phyloP scores from a whole-genome alignment of 1,139 yeast genomes.

The Wickerhamomyces sp. region DNA sequence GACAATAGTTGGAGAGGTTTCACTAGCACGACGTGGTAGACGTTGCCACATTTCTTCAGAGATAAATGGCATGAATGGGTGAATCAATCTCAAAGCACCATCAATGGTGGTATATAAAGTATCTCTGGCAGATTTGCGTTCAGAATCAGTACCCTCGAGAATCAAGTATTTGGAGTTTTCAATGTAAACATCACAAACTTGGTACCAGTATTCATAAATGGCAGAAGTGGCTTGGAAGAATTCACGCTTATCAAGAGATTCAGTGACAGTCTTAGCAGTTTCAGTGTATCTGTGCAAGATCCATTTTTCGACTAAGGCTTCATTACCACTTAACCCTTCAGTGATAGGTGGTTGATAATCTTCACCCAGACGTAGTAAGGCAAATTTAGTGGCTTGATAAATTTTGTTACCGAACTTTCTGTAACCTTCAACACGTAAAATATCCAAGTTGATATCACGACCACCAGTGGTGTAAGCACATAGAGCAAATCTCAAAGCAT shows the following conservation, averaged over 20 bases:
- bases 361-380: conserved; percentile 84
- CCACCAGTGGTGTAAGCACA: conserved; percentile 99
- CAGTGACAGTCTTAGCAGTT: conserved; percentile 62
- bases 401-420: conserved; percentile 99
- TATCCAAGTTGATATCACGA: conserved; percentile 94
- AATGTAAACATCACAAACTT: conserved; percentile 94
- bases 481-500: conserved; percentile 94
- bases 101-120: conserved; percentile 92
- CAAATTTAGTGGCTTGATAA: conserved; percentile 97
- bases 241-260: conserved; percentile 75
- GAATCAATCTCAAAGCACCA: conserved; percentile 85
- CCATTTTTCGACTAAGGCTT: conserved; percentile 95
- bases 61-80: conserved; percentile 97
- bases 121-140: conserved; percentile 86
- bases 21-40: conserved; percentile 81
- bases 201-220: conserved; percentile 91
- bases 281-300: conserved; percentile 79
- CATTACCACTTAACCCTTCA: conserved; percentile 63
- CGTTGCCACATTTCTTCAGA: conserved; percentile 99
- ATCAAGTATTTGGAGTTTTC: conserved; percentile 94
- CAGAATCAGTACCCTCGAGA: conserved; percentile 82
- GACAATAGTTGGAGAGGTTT: conserved; percentile 64
- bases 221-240: conserved; percentile 85
- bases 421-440: conserved; percentile 96
- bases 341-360: conserved; percentile 78